Conservation (phyloP, 768 basidiomycete species). For the Rossbeevera mucosa region DNA sequence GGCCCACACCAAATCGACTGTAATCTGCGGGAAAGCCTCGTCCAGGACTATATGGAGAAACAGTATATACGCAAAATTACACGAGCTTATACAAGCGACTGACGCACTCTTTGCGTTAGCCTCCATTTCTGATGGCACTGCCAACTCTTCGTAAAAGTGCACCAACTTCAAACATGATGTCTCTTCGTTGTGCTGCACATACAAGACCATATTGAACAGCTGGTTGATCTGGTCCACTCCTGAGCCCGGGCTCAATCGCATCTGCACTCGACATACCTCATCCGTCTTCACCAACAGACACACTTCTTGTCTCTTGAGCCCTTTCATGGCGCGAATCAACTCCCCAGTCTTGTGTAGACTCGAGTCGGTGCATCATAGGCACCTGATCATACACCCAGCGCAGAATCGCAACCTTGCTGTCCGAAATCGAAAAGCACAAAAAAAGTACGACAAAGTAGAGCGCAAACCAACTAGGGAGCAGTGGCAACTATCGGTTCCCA, state of each 20-base stretch:
- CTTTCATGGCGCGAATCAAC: slow-evolving; percentile 43
- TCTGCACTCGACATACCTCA: slow-evolving; percentile 41
- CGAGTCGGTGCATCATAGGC: slow-evolving; percentile 41
- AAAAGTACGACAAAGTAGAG: slow-evolving; percentile 55
- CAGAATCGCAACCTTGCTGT: slow-evolving; percentile 52
- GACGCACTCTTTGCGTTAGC: slow-evolving; percentile 60
- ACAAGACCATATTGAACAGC: slow-evolving; percentile 60
- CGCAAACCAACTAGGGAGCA: slow-evolving; percentile 49
- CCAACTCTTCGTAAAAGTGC: slow-evolving; percentile 51
- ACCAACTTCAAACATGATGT: slow-evolving; percentile 66
- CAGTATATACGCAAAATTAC: too few relatives aligned
- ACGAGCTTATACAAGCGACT: too few relatives aligned
- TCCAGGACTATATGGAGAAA: slow-evolving; percentile 41
- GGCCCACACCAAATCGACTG: slow-evolving; percentile 48
- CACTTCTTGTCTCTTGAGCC: slow-evolving; percentile 48
- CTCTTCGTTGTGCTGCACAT: slow-evolving; percentile 64
- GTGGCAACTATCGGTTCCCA: not conserved
- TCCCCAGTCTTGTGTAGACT: slow-evolving; percentile 40
- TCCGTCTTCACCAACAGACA: slow-evolving; percentile 61
- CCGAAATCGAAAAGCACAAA: slow-evolving; percentile 42
- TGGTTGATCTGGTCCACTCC: slow-evolving; percentile 50
- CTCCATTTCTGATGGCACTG: slow-evolving; percentile 66
- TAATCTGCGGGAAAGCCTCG: slow-evolving; percentile 62
- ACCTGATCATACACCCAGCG: slow-evolving; percentile 57
- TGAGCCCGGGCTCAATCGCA: not conserved